phyloP scores from a whole-genome alignment of 1,139 yeast species.

The Yamadazyma atlantica region DNA sequence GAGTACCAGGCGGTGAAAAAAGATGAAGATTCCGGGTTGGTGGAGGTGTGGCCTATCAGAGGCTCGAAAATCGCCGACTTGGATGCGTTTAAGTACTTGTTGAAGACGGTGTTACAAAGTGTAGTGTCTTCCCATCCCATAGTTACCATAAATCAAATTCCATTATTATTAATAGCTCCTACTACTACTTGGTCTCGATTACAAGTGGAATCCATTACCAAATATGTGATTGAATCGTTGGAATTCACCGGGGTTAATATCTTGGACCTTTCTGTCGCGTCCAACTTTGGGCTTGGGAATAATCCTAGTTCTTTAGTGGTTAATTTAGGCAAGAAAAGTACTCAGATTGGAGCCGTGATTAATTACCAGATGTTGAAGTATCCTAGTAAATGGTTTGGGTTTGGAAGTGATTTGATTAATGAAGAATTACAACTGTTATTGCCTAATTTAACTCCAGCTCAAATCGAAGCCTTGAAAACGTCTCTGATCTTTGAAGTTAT shows the following conservation, averaged over 20 bases:
- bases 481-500: constrained; percentile 80
- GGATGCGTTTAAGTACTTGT: constrained; percentile 68
- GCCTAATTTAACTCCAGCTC: constrained; percentile 57
- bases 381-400: constrained; percentile 47
- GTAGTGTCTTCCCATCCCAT: constrained; percentile 51
- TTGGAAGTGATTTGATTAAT: constrained; percentile 70
- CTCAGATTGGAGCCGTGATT: constrained; percentile 76
- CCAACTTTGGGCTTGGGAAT: constrained; percentile 70
- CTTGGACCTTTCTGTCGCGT: constrained; percentile 66
- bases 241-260: constrained; percentile 74
- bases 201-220: constrained; percentile 67
- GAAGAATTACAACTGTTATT: constrained; percentile 48
- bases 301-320: constrained; percentile 65
- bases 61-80: constrained; percentile 64
- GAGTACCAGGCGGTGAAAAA: constrained; percentile 37
- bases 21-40: constrained; percentile 24
- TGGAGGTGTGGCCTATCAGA: constrained; percentile 60
- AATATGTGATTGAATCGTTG: constrained; percentile 71
- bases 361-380: constrained; percentile 63
- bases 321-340: constrained; percentile 74
- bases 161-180: constrained; percentile 58
- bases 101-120: constrained; percentile 61
- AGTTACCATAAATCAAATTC: constrained; percentile 47
- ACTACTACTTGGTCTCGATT: constrained; percentile 68
- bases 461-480: constrained; percentile 72